Evolutionary conservation across 192 early-diverging fungal genomes (phyloP).

Genomic region (Obelidium mucronatum): DNA sequence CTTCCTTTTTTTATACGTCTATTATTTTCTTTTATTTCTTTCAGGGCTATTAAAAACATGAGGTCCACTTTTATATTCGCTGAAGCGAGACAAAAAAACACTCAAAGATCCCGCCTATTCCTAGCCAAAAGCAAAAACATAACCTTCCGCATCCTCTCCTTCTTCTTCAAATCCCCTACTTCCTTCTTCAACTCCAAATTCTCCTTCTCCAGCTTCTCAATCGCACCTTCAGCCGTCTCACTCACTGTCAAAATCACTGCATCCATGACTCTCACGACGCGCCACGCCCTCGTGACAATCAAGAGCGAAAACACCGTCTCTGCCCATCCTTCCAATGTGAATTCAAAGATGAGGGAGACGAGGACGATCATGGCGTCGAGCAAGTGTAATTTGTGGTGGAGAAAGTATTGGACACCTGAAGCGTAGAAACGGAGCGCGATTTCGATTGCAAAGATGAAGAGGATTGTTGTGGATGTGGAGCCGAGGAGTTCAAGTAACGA

Average conservation of each 20-base stretch:
- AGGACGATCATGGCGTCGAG: slow-evolving; percentile 45
- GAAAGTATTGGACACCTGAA: slow-evolving; percentile 38
- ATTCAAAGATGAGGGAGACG: slow-evolving; percentile 37
- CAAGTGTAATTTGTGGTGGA: slow-evolving; percentile 26
- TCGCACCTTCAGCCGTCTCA: slow-evolving; percentile 4
- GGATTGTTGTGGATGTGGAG: slow-evolving; percentile 30
- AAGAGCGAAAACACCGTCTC: slow-evolving; percentile 37
- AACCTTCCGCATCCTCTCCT: too few relatives aligned
- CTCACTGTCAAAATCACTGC: slow-evolving; percentile 37
- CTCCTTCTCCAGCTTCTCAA: not conserved
- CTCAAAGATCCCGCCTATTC: too few relatives aligned
- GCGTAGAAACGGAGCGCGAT: slow-evolving; percentile 31
- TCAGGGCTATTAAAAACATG: too few relatives aligned
- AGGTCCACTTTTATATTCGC: too few relatives aligned
- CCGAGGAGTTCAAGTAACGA: too few relatives aligned
- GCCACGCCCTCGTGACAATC: slow-evolving; percentile 42
- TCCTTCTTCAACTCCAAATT: not conserved
- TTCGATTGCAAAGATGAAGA: slow-evolving; percentile 36
- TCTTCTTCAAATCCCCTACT: not conserved
- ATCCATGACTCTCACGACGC: slow-evolving; percentile 43
- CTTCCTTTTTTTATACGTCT: too few relatives aligned
- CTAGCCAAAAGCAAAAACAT: too few relatives aligned
- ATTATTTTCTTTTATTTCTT: too few relatives aligned
- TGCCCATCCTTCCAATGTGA: slow-evolving; percentile 28
- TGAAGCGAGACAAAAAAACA: too few relatives aligned